Percentiles rank a stretch among this genome's conserved stretches.
These are phyloP conservation scores for Lignosus rhinocerotis DNA, from an alignment of 1,284 basidiomycete species.

Conservation along the genomic window DNA sequence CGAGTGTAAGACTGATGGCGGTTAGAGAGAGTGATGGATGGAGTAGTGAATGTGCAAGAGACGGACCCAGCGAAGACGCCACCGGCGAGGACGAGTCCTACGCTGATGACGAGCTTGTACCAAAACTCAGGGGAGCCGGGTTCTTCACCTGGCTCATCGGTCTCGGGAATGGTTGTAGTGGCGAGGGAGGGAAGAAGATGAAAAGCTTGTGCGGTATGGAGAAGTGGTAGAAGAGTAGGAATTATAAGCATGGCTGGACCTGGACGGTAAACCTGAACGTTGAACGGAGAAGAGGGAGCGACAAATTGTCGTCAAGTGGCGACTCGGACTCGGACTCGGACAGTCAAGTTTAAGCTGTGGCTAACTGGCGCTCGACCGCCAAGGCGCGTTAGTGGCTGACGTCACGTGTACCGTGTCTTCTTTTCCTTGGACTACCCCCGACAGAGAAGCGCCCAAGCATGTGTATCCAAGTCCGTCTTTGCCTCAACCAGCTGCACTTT, in stretches of 20 bases:
- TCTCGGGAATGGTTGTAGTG: not conserved
- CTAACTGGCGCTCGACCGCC: not conserved
- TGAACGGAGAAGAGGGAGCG: not conserved
- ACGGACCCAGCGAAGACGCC: constrained; percentile 86
- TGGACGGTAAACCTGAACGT: no score
- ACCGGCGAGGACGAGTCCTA: constrained; percentile 70
- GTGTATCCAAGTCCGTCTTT: constrained; percentile 2
- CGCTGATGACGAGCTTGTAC: constrained; percentile 68
- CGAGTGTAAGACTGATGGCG: constrained; percentile 71
- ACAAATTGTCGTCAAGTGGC: no score
- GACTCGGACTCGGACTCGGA: no score
- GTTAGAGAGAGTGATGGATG: not conserved
- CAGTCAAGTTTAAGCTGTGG: not conserved
- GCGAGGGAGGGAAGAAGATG: constrained; percentile 13
- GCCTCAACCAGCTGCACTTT: not conserved
- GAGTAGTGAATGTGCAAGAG: not conserved
- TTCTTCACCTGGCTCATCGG: constrained; percentile 30
- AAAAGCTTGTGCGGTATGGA: constrained; percentile 1
- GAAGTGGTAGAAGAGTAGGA: not conserved
- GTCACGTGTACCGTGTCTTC: constrained; percentile 23
- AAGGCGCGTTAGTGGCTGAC: constrained; percentile 6
- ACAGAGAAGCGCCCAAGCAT: not conserved
- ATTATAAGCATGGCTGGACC: not conserved
- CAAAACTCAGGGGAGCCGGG: constrained; percentile 57
- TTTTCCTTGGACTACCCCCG: no score